Percentiles rank a stretch among this genome's conserved stretches.
Evolutionary conservation across 208 protist species (phyloP).

Genomic region (Herpetomonas muscarum): DNA sequence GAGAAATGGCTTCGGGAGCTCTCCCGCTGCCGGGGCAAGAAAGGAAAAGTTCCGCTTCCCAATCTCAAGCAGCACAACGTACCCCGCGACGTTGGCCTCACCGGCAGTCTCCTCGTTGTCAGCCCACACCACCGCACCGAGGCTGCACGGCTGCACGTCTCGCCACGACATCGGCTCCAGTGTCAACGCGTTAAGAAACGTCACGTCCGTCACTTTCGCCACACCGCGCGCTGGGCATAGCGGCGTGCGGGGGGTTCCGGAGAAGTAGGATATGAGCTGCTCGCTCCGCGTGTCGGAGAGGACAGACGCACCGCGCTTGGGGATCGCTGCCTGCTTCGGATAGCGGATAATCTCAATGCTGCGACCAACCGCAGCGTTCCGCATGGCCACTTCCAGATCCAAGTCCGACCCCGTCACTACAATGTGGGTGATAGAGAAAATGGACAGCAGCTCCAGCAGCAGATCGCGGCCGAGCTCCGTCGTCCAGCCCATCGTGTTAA

Average conservation of each 20-base stretch:
- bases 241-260: slow-evolving; percentile 51
- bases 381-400: slow-evolving; percentile 48
- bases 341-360: slow-evolving; percentile 44
- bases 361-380: slow-evolving; percentile 37
- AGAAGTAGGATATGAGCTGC: slow-evolving; percentile 67
- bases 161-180: slow-evolving; percentile 42
- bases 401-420: slow-evolving; percentile 56
- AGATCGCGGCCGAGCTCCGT: slow-evolving; percentile 53
- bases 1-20: slow-evolving; percentile 69
- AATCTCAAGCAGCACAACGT: slow-evolving; percentile 73
- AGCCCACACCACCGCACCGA: slow-evolving; percentile 64
- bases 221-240: slow-evolving; percentile 53
- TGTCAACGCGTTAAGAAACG: slow-evolving; percentile 62
- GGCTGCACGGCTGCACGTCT: slow-evolving; percentile 41
- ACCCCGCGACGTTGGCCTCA: slow-evolving; percentile 73
- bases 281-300: slow-evolving; percentile 19
- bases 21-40: slow-evolving; percentile 54
- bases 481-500: slow-evolving; percentile 75
- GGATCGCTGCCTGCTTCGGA: slow-evolving; percentile 31
- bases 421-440: slow-evolving; percentile 80
- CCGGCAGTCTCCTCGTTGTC: slow-evolving; percentile 49
- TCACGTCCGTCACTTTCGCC: slow-evolving; percentile 52
- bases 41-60: slow-evolving; percentile 74
- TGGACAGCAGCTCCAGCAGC: slow-evolving; percentile 59
- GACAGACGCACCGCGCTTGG: slow-evolving; percentile 17